Evolutionary conservation across 768 basidiomycete species (phyloP).

Genomic region (Ramaria rubella): DNA sequence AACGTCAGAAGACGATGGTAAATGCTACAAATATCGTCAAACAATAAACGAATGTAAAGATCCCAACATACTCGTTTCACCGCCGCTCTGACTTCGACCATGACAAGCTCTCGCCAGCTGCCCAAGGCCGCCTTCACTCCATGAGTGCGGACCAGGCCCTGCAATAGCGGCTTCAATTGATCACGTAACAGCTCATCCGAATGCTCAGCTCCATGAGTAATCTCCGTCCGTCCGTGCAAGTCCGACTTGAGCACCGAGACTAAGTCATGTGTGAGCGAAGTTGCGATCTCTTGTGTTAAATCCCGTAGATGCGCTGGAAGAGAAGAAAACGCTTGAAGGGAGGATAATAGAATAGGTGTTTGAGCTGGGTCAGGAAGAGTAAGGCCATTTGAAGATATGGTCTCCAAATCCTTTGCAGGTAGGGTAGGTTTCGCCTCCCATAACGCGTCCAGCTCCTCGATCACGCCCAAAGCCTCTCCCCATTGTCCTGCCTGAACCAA

Average conservation of each 20-base stretch:
- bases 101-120: constrained; percentile 64
- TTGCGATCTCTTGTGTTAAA: constrained; percentile 68
- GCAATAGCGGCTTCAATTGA: constrained; percentile 61
- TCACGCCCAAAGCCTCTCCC: constrained; percentile 73
- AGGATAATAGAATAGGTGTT: constrained; percentile 50
- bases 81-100: constrained; percentile 51
- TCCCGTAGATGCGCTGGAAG: constrained; percentile 68
- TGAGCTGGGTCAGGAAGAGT: constrained; percentile 12
- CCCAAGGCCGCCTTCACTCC: constrained; percentile 61
- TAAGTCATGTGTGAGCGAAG: constrained; percentile 70
- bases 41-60: background rate
- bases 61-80: constrained; percentile 52
- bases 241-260: constrained; percentile 65
- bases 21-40: constrained; percentile 34
- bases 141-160: constrained; percentile 69
- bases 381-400: constrained; percentile 4
- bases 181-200: constrained; percentile 48
- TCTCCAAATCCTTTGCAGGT: constrained; percentile 17
- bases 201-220: constrained; percentile 16
- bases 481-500: constrained; percentile 84
- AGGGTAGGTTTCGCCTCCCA: constrained; percentile 32
- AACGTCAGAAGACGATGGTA: constrained; percentile 48
- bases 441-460: constrained; percentile 58
- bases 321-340: constrained; percentile 63
- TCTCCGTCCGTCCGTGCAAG: constrained; percentile 46